phyloP scores from a whole-genome alignment of 257 asterid species.

The Schizonepeta tenuifolia region DNA sequence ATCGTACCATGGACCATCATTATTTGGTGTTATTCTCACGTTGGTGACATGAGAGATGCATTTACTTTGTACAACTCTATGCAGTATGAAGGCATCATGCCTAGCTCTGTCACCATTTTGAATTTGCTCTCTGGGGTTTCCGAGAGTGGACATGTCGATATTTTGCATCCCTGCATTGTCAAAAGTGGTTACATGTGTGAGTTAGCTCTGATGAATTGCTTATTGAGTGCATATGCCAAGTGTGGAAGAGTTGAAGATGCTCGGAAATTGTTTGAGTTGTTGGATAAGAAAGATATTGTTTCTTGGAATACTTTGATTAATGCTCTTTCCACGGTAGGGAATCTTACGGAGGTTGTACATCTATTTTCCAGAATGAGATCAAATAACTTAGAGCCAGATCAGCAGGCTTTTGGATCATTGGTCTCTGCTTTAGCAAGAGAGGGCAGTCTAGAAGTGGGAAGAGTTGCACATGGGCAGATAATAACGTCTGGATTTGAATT shows the following conservation, averaged over 20 bases:
- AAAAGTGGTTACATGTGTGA: constrained; percentile 55
- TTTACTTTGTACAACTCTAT: constrained; percentile 60
- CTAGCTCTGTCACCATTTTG: constrained; percentile 61
- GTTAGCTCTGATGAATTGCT: constrained; percentile 56
- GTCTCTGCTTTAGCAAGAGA: constrained; percentile 58
- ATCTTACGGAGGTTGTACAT: constrained; percentile 45
- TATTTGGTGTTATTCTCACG: constrained; percentile 62
- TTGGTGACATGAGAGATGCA: constrained; percentile 48
- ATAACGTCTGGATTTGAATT: constrained; percentile 51
- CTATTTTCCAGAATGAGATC: constrained; percentile 57
- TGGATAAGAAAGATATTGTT: constrained; percentile 25
- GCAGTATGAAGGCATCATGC: constrained; percentile 58
- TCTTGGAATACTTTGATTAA: constrained; percentile 47
- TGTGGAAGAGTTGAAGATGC: constrained; percentile 64
- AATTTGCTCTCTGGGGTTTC: constrained; percentile 65
- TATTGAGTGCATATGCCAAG: constrained; percentile 73
- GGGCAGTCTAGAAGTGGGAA: constrained; percentile 54
- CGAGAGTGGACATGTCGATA: constrained; percentile 43
- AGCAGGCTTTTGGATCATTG: constrained; percentile 67
- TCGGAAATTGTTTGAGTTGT: constrained; percentile 56
- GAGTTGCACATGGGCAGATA: constrained; percentile 64
- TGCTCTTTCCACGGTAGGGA: constrained; percentile 52
- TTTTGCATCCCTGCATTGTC: constrained; percentile 56
- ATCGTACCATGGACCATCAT: constrained; percentile 84
- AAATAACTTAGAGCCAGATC: constrained; percentile 58